Base-by-base conservation (phyloP, 73 alveolate genomes). In the Stentor coeruleus region DNA sequence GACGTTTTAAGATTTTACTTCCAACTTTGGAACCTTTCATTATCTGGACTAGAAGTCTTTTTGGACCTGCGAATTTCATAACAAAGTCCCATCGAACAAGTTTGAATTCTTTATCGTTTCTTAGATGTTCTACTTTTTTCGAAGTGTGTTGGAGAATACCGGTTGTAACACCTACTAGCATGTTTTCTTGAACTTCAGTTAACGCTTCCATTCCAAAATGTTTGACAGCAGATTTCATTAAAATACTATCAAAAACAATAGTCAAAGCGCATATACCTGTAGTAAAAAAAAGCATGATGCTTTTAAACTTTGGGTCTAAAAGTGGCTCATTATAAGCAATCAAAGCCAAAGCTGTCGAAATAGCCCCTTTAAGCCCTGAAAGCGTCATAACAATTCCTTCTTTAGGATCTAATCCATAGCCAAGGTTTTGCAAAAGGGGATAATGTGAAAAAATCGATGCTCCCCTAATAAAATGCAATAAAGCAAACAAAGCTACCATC, bases 321-420 rank as follows among this genome's bases (percentile, higher is more conserved):
- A 82, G 88, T 1, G 86, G 82, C 40, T 89, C 93, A 31, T 83
- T 81, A 28, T 59, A 82, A 33, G 88, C 96, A 30, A 88, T 88
- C 74, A 91, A 77, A 0, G 96, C 93, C 39, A 91, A 84, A 1
- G 92, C 89, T 59, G 90, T 66, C 33, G 90, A 89, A 35, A 91
- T 89, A 38, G 93, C 92, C 55, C 96, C 96, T 74, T 93, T 84
- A 33, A 91, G 85, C 4, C 96, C 96, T 3, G 90, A 89, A 60
- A 79, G 90, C 3, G 91, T 85, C 38, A 88, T 84, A 1, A 91
- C 89, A 31, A 81, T 55, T 3, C 76, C 59, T 55, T 91, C 86
- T 33, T 81, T 59, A 83, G 82, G 82, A 1, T 74, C 76, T 26
- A 91, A 58, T 15, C 93, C 96, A 76, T 91, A 91, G 11, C 96